Evolutionary conservation across 2,329 filamentous ascomycete genomes (phyloP).

Genomic region (Beauveria sp.): DNA sequence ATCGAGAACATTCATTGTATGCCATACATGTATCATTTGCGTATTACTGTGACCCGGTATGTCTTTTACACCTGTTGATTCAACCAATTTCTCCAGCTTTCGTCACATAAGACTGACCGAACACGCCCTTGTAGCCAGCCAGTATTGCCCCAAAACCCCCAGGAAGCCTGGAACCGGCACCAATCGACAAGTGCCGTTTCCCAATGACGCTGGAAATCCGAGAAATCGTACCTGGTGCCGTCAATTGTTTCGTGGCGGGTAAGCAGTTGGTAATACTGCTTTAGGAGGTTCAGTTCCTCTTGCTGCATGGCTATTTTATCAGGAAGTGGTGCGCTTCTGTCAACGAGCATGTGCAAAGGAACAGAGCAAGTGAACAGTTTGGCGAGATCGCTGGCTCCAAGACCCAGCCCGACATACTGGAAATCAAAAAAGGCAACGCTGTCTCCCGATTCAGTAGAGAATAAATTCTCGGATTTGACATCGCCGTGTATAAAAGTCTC

Average conservation of each 20-base stretch:
- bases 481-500: constrained; percentile 61
- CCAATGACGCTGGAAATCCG: constrained; percentile 51
- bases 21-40: not conserved
- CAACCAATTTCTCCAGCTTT: constrained; percentile 39
- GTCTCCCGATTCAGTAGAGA: constrained; percentile 41
- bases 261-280: constrained; percentile 38
- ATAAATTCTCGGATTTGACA: constrained; percentile 63
- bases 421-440: constrained; percentile 61
- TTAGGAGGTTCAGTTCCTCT: constrained; percentile 44
- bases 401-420: constrained; percentile 57
- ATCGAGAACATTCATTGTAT: not conserved
- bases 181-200: constrained; percentile 61
- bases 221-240: constrained; percentile 40
- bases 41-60: not conserved
- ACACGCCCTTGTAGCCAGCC: constrained; percentile 50
- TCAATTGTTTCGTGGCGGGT: not conserved
- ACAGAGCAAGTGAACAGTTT: constrained; percentile 62
- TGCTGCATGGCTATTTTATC: constrained; percentile 38
- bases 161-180: constrained; percentile 53
- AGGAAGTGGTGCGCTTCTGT: constrained; percentile 19
- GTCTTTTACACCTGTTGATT: not conserved
- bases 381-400: constrained; percentile 59
- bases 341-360: constrained; percentile 43
- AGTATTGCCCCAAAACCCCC: constrained; percentile 55
- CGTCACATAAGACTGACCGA: constrained; percentile 38